These are phyloP conservation scores for Ophiostoma fasciatum DNA, from an alignment of 2,329 filamentous ascomycete genomes.

Conservation along the genomic window DNA sequence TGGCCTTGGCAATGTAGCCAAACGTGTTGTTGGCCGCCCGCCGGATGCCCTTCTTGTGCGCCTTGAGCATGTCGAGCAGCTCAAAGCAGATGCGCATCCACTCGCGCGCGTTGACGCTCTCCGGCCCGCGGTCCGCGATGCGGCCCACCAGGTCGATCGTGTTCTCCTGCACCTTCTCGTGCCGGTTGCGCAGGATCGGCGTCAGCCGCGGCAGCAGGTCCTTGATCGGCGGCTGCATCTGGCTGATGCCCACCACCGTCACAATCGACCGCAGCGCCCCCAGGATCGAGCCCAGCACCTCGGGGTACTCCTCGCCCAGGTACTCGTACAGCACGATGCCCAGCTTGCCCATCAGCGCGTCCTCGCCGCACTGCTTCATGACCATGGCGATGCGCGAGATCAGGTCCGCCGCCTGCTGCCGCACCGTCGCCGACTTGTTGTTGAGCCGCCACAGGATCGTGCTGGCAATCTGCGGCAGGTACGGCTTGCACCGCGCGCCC, in stretches of 20 bases:
- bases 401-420: constrained; percentile 91
- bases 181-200: constrained; percentile 93
- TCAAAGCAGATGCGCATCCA: constrained; percentile 99
- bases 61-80: constrained; percentile 96
- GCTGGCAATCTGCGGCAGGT: constrained; percentile 90
- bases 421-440: constrained; percentile 93
- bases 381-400: constrained; percentile 96
- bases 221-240: constrained; percentile 96
- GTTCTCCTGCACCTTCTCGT: constrained; percentile 98
- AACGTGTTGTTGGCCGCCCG: constrained; percentile 99
- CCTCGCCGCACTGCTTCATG: constrained; percentile 97
- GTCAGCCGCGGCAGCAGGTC: constrained; percentile 89
- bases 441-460: constrained; percentile 94
- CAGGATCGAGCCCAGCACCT: constrained; percentile 91
- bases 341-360: constrained; percentile 88
- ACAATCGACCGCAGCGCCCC: constrained; percentile 92
- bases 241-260: constrained; percentile 91
- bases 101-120: constrained; percentile 90
- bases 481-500: constrained; percentile 86
- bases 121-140: constrained; percentile 91
- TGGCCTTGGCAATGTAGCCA: constrained; percentile 98
- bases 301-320: constrained; percentile 93
- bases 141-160: constrained; percentile 96
- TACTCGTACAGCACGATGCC: constrained; percentile 95
- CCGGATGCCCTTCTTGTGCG: constrained; percentile 97